Percentiles rank a stretch among this genome's conserved stretches.
Evolutionary conservation across 2,329 filamentous ascomycete species (phyloP).

Genomic region (Karstenula rhodostoma): DNA sequence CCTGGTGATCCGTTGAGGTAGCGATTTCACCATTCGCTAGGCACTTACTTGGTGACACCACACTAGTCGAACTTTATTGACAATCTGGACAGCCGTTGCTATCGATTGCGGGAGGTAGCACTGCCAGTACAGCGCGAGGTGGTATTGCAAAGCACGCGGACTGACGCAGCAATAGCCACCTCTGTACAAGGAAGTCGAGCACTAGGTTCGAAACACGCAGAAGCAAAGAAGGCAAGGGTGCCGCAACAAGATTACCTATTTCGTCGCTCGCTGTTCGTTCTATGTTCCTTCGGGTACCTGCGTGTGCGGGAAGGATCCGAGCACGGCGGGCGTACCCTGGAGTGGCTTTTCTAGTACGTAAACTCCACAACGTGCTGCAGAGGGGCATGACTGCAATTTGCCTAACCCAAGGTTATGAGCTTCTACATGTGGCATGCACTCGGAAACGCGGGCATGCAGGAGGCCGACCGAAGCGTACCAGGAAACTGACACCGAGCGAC

Average conservation of each 20-base stretch:
- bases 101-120: neutral
- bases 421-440: neutral
- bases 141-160: neutral
- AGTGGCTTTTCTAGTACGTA: neutral
- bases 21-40: neutral
- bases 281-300: slow-evolving; percentile 4
- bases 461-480: neutral
- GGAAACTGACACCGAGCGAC: neutral
- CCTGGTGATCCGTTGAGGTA: neutral
- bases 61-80: neutral
- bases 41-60: neutral
- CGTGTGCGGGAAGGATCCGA: slow-evolving; percentile 7
- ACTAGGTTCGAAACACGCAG: neutral
- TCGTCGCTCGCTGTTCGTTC: neutral
- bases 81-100: neutral
- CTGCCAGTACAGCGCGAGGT: neutral
- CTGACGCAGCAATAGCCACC: neutral
- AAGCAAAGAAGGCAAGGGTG: neutral
- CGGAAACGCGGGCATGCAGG: neutral
- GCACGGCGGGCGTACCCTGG: neutral
- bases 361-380: neutral
- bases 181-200: neutral
- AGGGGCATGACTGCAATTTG: slow-evolving; percentile 1
- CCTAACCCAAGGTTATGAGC: neutral
- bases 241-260: slow-evolving; percentile 3